Evolutionary conservation across 805 yeast genomes (phyloP), one percentile per base, ranked within the genome.

Genomic region (Jamesozyma rosinii): DNA sequence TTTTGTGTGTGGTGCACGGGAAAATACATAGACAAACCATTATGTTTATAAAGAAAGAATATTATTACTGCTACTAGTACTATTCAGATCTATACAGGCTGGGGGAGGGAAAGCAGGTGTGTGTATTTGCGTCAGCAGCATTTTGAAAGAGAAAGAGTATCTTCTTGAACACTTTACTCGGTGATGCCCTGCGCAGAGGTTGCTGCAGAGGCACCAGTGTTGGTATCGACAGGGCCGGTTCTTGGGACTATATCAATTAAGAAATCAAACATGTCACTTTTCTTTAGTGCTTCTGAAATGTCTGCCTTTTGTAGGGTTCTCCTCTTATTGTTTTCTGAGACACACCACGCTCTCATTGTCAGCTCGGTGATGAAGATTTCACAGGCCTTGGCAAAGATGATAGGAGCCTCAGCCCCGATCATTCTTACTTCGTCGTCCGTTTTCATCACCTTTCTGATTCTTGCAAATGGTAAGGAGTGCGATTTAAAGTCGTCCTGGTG

Each of bases 271-370:
- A 92, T 90, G 61, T 92, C 98, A 33, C 89, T 78, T 60, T 87
- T 87, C 51, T 88, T 92, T 44, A 94, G 69, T 1, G 98, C 98
- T 15, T 92, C 92, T 2, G 96, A 95, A 49, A 92, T 88, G 59
- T 92, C 99, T 1, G 87, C 79, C 57, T 88, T 84, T 62, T 92
- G 99, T 46, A 92, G 68, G 4, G 99, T 92, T 47, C 99, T 69
- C 51, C 99, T 75, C 60, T 92, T 92, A 67, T 86, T 86, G 57
- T 87, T 96, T 63, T 92, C 97, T 2, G 97, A 96, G 55, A 89
- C 96, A 48, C 92, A 87, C 98, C 98, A 92, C 6, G 98, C 97
- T 45, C 99, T 73, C 96, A 92, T 89, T 13, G 99, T 89, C 43
- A 92, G 69, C 62, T 92, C 99, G 0, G 98, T 89, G 53, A 92